These are phyloP conservation scores for Protea cynaroides DNA, from an alignment of 164 flowering plant genomes.

Conservation along the genomic window DNA sequence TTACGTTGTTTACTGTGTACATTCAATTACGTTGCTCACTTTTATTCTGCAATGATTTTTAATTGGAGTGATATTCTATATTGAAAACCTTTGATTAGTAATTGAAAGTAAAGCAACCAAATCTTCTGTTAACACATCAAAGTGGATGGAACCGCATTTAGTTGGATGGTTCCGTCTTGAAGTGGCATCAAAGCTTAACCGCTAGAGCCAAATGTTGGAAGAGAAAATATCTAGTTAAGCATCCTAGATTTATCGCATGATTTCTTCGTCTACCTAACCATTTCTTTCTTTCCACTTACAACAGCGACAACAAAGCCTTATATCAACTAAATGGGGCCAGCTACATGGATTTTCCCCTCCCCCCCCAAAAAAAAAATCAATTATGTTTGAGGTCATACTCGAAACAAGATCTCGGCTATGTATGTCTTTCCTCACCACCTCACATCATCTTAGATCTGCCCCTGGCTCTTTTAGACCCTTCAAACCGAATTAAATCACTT, in stretches of 20 bases:
- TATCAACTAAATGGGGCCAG: no score
- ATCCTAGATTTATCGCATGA: background rate
- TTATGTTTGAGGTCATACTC: no score
- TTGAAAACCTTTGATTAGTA: background rate
- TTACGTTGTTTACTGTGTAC: background rate
- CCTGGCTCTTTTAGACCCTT: no score
- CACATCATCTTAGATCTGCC: no score
- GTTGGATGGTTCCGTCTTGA: conserved; percentile 14
- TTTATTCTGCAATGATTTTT: background rate
- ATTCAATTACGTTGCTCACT: background rate
- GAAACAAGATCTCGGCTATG: no score
- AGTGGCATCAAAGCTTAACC: conserved; percentile 14
- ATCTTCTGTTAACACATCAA: background rate
- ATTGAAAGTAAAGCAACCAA: background rate
- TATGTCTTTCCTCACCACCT: no score
- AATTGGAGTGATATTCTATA: background rate
- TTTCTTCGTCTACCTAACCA: no score
- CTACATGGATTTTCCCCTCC: no score
- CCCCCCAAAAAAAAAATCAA: no score
- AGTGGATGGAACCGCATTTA: background rate
- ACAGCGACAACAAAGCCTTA: no score
- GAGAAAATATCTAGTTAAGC: background rate
- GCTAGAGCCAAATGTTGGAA: conserved; percentile 1
- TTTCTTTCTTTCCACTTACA: no score
- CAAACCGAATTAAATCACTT: no score